A percentile compares a stretch with the other conserved stretches of the same genome.
phyloP scores from a whole-genome alignment of 2,329 filamentous ascomycete genomes.

The Magnaporthales sp. region DNA sequence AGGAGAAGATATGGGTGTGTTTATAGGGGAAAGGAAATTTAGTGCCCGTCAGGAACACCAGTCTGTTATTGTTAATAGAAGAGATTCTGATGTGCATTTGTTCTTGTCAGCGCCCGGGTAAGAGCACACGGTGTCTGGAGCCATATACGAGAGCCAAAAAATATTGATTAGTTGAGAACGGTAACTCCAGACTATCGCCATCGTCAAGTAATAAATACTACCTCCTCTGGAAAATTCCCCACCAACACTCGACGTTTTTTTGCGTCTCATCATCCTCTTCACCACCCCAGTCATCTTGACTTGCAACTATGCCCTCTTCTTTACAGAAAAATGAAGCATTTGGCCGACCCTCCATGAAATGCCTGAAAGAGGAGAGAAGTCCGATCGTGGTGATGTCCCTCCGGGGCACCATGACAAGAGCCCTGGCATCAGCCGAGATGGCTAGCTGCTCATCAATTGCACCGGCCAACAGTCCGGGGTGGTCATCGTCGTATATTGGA shows the following conservation, averaged over 20 bases:
- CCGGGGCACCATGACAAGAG: conserved; percentile 73
- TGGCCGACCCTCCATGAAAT: conserved; percentile 44
- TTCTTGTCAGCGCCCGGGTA: too few species aligned
- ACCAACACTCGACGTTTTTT: conserved; percentile 54
- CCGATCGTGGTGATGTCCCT: conserved; percentile 56
- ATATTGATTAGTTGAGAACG: neutral
- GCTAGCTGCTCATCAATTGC: conserved; percentile 63
- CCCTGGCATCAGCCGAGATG: conserved; percentile 46
- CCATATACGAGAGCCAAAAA: neutral
- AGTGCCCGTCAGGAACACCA: neutral
- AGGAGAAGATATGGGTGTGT: too few species aligned
- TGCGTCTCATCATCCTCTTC: conserved; percentile 40
- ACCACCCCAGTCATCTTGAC: conserved; percentile 65
- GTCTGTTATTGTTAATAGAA: neutral
- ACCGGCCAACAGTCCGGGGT: conserved; percentile 64
- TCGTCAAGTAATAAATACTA: neutral
- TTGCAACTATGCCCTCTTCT: conserved; percentile 53
- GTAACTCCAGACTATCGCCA: too few species aligned
- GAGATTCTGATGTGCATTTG: too few species aligned
- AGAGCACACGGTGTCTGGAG: neutral
- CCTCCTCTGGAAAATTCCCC: conserved; percentile 46
- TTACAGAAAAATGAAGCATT: conserved; percentile 38
- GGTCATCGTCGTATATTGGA: conserved; percentile 76
- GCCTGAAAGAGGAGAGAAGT: conserved; percentile 55
- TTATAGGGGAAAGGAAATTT: neutral